Base-by-base conservation (phyloP, 192 early-diverging fungal species). In the Coemansia aciculifera region DNA sequence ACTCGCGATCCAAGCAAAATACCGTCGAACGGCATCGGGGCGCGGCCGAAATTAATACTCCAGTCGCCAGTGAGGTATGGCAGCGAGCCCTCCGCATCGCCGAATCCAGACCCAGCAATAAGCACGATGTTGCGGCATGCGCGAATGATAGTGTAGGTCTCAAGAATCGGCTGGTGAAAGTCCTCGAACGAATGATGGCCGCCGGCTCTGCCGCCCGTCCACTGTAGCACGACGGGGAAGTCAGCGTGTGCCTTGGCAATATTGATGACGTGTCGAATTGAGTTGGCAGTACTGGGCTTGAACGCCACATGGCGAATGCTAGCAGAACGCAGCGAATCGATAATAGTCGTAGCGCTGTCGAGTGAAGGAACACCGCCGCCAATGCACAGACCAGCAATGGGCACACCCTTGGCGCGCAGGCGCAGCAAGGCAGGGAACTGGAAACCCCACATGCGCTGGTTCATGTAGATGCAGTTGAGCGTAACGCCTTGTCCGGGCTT, bases 161-260 rank as follows among this genome's bases (percentile, higher is more conserved):
- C 71, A 8, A 98, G 72, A 66, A 98, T 91, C 52, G 95, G 94
- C 70, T 88, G 87, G 75, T 97, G 93, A 78, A 96, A 91, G 83
- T 98, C 96, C 83, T 97, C 96, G 63, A 91, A 97, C 70, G 91
- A 93, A 87, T 98, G 96, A 79, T 98, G 96, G 17, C 96, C 96
- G 69, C 96, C 96, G 38, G 89, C 94, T 67, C 95, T 89, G 36
- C 96, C 96, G 82, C 96, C 95, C 17, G 96, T 98, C 96, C 96
- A 98, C 78, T 98, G 94, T 61, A 96, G 84, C 56, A 98, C 85
- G 52, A 98, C 86, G 5, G 96, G 92, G 87, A 96, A 94, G 32
- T 89, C 87, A 5, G 90, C 89, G 67, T 94, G 89, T 34, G 86
- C 85, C 68, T 90, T 88, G 52, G 95, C 95, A 77, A 98, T 94